A percentile compares a stretch with the other conserved stretches of the same genome.
phyloP scores from a whole-genome alignment of 169 alveolate genomes.

The Plasmodium gaboni region DNA sequence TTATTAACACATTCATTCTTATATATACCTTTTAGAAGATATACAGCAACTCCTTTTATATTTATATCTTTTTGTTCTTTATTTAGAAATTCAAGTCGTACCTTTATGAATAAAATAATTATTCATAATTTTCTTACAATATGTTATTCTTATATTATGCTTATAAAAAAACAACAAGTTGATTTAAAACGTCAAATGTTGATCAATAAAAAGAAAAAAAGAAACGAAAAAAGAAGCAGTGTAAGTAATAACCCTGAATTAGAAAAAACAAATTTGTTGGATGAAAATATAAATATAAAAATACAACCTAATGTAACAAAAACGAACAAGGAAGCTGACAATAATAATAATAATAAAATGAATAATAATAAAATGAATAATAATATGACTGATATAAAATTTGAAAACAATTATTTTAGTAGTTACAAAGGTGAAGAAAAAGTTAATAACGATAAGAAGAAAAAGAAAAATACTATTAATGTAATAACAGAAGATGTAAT shows the following conservation, averaged over 20 bases:
- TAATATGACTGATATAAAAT: background rate
- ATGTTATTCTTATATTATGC: slow-evolving; percentile 16
- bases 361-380: background rate
- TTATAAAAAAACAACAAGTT: too few relatives aligned
- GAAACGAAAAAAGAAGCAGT: too few relatives aligned
- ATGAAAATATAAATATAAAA: background rate
- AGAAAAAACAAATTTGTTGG: background rate
- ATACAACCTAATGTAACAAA: background rate
- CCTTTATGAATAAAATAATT: slow-evolving; percentile 38
- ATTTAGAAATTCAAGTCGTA: slow-evolving; percentile 23
- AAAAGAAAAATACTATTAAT: background rate
- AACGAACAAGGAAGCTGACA: background rate
- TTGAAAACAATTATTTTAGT: background rate
- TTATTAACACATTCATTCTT: slow-evolving; percentile 32
- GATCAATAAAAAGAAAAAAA: too few relatives aligned
- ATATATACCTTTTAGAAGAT: slow-evolving; percentile 21
- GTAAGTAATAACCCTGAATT: background rate
- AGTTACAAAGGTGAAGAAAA: background rate
- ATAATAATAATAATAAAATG: background rate
- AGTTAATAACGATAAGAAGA: background rate
- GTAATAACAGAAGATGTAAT: background rate
- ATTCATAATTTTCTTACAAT: slow-evolving; percentile 49
- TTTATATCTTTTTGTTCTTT: slow-evolving; percentile 74
- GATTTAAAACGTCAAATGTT: too few relatives aligned
- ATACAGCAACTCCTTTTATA: slow-evolving; percentile 30